Evolutionary conservation across 2,329 filamentous ascomycete species (phyloP).

Genomic region (Ceratocystis diversiconidia): DNA sequence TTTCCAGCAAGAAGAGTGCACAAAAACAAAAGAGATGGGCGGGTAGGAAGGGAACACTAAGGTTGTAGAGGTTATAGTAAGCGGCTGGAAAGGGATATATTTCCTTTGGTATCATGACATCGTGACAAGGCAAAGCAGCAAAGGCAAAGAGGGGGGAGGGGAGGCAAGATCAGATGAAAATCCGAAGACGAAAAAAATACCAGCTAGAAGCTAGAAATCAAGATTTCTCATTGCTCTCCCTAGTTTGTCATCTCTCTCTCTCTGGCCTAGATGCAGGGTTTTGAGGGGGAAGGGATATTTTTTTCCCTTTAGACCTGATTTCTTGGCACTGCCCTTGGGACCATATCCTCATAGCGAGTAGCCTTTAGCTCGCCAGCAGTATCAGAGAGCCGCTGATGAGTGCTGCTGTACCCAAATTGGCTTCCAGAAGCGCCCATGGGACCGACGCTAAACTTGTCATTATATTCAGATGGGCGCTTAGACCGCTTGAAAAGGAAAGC

Average conservation of each 20-base stretch:
- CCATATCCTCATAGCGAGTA: conserved; percentile 44
- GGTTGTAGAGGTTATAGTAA: neutral
- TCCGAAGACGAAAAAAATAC: neutral
- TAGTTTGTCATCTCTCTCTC: neutral
- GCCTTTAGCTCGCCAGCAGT: conserved; percentile 32
- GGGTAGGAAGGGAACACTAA: neutral
- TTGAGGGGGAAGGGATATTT: neutral
- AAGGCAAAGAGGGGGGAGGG: neutral
- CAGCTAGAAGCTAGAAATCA: neutral
- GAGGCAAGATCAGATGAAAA: neutral
- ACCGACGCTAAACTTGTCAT: conserved; percentile 26
- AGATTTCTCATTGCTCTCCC: neutral
- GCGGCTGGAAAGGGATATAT: neutral
- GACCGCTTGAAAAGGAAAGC: conserved; percentile 28
- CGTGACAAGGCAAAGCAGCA: conserved; percentile 11
- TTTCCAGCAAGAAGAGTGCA: neutral
- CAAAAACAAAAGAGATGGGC: neutral
- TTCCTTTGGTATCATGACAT: conserved; percentile 16
- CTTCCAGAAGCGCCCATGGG: conserved; percentile 36
- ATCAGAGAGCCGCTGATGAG: conserved; percentile 13
- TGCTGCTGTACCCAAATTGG: conserved; percentile 20
- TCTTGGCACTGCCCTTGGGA: conserved; percentile 37
- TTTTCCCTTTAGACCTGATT: conserved; percentile 26
- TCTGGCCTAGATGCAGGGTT: neutral
- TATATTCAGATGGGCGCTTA: conserved; percentile 16